Base-by-base conservation (phyloP, 2,329 filamentous ascomycete genomes). In the Fusarium praegraminearum region DNA sequence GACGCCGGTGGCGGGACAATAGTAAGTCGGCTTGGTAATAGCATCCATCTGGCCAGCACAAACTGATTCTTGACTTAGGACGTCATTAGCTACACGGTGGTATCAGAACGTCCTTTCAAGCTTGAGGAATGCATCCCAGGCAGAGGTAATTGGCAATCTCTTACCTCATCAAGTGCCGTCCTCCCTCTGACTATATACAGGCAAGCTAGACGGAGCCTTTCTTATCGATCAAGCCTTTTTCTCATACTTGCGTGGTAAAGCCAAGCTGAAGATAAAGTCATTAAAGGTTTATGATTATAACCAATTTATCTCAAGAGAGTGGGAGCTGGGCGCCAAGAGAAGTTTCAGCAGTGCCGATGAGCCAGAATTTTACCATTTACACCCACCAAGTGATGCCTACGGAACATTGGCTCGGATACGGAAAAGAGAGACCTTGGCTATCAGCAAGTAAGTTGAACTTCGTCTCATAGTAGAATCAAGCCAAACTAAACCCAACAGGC, bases 1-100 rank as follows among this genome's bases (percentile, higher is more conserved):
- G 53, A 57, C 15, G 54, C 54, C 7, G 54, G 54, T 7, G 44
- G 54, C 1, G 44, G 54, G 8, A 57, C 44, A 7, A 30, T 57
- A 7, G 54, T 50, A 50, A 15, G 40, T 2, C 6, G 9, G 3
- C 12, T 5, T 1, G 5, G 30, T 33, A 2, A 24, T 7, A 13
- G 9, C 2, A 13, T 16, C 18, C 3, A 13, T 16, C 12, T 35
- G 7, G 7, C 3, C n/a, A 10, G n/a, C n/a, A 33, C 9, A 3
- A 36, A 18, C 26, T 56, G 6, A 56, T 16, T 4, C 2, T n/a
- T n/a, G 12, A 5, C 2, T 7, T 7, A 57, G 54, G 54, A 57
- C 8, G 54, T 57, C 5, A 57, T 57, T 3, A 57, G 54, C 5
- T 57, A 57, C 8, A 51, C 16, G 7, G 36, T 57, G 2, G 11